A percentile compares a stretch with the other conserved stretches of the same genome.
phyloP scores from a whole-genome alignment of 371 early-diverging fungal species.

The Mucor circinelloides region DNA sequence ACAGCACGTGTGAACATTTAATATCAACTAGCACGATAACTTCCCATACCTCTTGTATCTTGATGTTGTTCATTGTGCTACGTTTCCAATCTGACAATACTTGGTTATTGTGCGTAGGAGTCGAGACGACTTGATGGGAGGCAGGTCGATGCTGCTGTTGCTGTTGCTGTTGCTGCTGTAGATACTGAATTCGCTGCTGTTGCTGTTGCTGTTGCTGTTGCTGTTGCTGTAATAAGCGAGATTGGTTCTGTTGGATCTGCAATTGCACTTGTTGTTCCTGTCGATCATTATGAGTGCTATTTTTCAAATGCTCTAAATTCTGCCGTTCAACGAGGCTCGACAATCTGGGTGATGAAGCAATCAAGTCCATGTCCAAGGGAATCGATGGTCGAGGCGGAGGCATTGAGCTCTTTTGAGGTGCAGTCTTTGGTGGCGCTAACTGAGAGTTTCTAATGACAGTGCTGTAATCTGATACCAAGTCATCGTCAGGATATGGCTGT shows the following conservation, averaged over 20 bases:
- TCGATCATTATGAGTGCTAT: neutral
- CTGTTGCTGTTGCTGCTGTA: neutral
- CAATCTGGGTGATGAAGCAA: conserved; percentile 12
- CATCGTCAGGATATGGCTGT: conserved; percentile 26
- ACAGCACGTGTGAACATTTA: neutral
- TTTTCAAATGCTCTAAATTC: neutral
- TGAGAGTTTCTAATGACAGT: conserved; percentile 27
- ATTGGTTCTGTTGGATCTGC: neutral
- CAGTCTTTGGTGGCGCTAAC: neutral
- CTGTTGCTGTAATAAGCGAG: neutral
- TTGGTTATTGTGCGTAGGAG: neutral
- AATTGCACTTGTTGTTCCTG: neutral
- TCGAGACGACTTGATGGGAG: conserved; percentile 2
- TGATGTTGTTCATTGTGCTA: conserved; percentile 15
- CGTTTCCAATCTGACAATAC: conserved; percentile 12
- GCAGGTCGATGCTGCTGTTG: neutral
- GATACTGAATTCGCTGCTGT: neutral
- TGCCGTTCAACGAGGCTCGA: conserved; percentile 13
- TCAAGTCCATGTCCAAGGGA: conserved; percentile 18
- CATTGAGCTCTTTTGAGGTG: neutral
- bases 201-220: neutral
- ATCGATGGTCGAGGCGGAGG: conserved; percentile 11
- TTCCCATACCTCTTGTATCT: conserved; percentile 9
- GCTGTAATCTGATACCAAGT: conserved; percentile 38
- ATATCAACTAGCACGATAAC: neutral